Evolutionary conservation across 768 basidiomycete species (phyloP).

Genomic region (Mycena maculata): DNA sequence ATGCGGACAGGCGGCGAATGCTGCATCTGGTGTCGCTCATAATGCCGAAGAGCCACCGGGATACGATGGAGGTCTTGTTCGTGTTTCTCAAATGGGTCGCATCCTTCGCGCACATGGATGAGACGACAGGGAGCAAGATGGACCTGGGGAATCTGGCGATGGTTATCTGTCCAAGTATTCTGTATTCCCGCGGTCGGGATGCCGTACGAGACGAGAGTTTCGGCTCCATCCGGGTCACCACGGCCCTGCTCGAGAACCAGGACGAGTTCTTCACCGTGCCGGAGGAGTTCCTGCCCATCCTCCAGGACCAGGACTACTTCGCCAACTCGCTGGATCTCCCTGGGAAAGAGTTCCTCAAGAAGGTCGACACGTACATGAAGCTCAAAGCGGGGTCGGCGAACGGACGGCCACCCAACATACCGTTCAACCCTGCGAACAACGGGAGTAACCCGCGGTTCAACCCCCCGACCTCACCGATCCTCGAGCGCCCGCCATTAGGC

Average conservation of each 20-base stretch:
- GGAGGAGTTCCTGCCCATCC: conserved; percentile 84
- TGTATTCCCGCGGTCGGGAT: conserved; percentile 88
- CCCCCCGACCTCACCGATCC: conserved; percentile 49
- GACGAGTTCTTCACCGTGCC: conserved; percentile 98
- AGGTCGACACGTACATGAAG: conserved; percentile 91
- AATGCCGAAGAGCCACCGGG: conserved; percentile 92
- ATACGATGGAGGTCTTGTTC: conserved; percentile 97
- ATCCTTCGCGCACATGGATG: conserved; percentile 97
- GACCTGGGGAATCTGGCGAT: conserved; percentile 95
- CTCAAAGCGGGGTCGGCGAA: conserved; percentile 63
- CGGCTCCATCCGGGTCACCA: conserved; percentile 86
- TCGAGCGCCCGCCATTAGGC: conserved; percentile 55
- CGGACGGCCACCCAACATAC: conserved; percentile 57
- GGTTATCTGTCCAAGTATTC: conserved; percentile 97
- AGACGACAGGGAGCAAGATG: conserved; percentile 98
- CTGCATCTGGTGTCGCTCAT: conserved; percentile 89
- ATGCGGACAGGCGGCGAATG: conserved; percentile 82
- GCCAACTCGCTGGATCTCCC: conserved; percentile 88
- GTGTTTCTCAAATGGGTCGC: conserved; percentile 99
- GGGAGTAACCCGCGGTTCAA: conserved; percentile 54
- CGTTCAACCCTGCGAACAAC: conserved; percentile 52
- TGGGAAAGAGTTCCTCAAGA: conserved; percentile 95
- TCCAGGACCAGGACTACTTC: conserved; percentile 95
- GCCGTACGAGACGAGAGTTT: conserved; percentile 95
- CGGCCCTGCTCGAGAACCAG: conserved; percentile 89